These are phyloP conservation scores for Verruconis gallopava DNA, from an alignment of 2,329 filamentous ascomycete species.

Conservation along the genomic window DNA sequence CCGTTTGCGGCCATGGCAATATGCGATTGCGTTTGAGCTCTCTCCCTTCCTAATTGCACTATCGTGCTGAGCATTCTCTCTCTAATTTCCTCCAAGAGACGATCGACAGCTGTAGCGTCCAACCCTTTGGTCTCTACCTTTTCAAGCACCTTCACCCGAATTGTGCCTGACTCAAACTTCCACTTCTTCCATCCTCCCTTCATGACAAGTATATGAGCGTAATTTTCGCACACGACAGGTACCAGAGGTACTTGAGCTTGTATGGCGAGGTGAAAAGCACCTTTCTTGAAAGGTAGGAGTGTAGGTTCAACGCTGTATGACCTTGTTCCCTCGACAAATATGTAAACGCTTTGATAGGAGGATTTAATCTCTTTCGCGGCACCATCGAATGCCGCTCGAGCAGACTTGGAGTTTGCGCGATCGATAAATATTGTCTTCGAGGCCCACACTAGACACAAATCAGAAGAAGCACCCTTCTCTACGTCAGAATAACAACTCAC, in stretches of 20 bases:
- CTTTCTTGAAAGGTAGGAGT: constrained; percentile 96
- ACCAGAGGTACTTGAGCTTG: constrained; percentile 90
- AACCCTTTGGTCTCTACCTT: constrained; percentile 67
- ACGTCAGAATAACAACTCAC: constrained; percentile 27
- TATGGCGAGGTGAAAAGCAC: constrained; percentile 89
- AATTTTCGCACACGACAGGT: constrained; percentile 50
- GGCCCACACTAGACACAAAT: constrained; percentile 43
- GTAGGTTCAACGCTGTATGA: constrained; percentile 73
- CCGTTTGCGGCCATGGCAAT: neutral
- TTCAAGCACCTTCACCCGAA: constrained; percentile 49
- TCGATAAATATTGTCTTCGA: constrained; percentile 93
- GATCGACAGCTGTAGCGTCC: constrained; percentile 63
- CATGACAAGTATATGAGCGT: constrained; percentile 29
- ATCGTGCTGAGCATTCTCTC: constrained; percentile 60
- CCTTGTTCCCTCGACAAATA: constrained; percentile 86
- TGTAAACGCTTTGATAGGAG: constrained; percentile 58
- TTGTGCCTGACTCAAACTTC: constrained; percentile 24
- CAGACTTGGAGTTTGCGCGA: constrained; percentile 69
- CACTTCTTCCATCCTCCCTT: constrained; percentile 42
- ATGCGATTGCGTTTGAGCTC: constrained; percentile 1
- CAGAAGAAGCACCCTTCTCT: too few species aligned
- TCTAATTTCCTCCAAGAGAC: constrained; percentile 52
- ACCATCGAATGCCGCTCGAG: constrained; percentile 71
- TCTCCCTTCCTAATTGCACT: constrained; percentile 22
- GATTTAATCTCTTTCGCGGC: constrained; percentile 68